Base-by-base conservation (phyloP, 75 land plant species). In the Selaginella moellendorffii region DNA sequence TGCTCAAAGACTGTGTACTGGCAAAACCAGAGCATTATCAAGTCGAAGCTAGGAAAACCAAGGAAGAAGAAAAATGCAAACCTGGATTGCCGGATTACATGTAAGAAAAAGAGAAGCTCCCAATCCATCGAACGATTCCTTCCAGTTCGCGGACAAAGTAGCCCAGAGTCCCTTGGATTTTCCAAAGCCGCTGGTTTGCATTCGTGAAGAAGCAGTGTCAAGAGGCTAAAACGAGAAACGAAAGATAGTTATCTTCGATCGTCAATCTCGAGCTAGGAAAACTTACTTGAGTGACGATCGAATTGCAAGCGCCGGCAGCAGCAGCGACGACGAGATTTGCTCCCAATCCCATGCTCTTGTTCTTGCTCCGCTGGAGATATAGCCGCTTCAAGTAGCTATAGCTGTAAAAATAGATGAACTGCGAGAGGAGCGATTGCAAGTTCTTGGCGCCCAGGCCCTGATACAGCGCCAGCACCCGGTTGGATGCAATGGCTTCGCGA, bases 1-100 rank as follows among this genome's bases (percentile, higher is more conserved):
- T 92, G 97, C 68, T 92, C 97, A 78, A 87, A 92, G 9, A 77
- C 96, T 27, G 97, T 92, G 63, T 92, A 92, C 97, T 92, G 87
- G 64, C 65, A 14, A 25, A 72, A 26, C n/a, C n/a, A n/a, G n/a
- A n/a, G n/a, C n/a, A n/a, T n/a, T n/a, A n/a, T n/a, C n/a, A n/a
- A n/a, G n/a, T n/a, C n/a, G n/a, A n/a, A n/a, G n/a, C n/a, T n/a
- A n/a, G n/a, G n/a, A n/a, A n/a, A n/a, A n/a, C n/a, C n/a, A n/a
- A n/a, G n/a, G n/a, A n/a, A n/a, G n/a, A n/a, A n/a, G n/a, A n/a
- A n/a, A n/a, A n/a, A n/a, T n/a, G 14, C 25, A 12, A 31, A 79
- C 81, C 79, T 79, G 79, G 26, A 79, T 79, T 36, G 79, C 79
- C 52, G 79, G 90, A 64, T 85, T 90, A 46, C 84, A 67, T 30